phyloP scores from a whole-genome alignment of 345 rosid species.

The Nasturtium officinale region DNA sequence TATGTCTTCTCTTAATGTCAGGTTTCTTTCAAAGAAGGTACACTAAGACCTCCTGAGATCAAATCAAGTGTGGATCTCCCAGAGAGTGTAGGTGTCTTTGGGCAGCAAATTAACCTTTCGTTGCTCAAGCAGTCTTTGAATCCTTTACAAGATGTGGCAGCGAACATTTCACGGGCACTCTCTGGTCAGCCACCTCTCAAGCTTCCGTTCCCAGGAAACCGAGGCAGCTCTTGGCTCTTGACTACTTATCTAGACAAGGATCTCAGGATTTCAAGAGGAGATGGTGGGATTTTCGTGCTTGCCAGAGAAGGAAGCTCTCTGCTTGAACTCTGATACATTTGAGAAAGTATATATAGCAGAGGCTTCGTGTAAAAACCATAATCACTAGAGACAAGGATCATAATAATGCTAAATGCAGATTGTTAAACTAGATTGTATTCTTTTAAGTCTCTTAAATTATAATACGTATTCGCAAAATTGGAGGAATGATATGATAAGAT shows the following conservation, averaged over 20 bases:
- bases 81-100: constrained; percentile 60
- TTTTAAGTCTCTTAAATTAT: neutral
- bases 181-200: constrained; percentile 85
- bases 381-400: constrained; percentile 11
- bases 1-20: constrained; percentile 34
- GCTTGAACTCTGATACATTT: constrained; percentile 46
- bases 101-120: constrained; percentile 69
- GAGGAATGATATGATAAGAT: constrained; percentile 1
- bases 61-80: constrained; percentile 80
- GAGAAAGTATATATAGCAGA: constrained; percentile 44
- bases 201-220: constrained; percentile 79
- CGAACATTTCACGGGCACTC: constrained; percentile 63
- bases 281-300: constrained; percentile 94
- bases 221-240: constrained; percentile 79
- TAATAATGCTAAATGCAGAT: constrained; percentile 32
- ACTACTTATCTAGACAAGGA: constrained; percentile 86
- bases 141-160: constrained; percentile 77
- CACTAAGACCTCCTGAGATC: constrained; percentile 78
- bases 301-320: constrained; percentile 89
- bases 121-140: constrained; percentile 74
- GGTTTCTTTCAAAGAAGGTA: constrained; percentile 92
- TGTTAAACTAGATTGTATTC: constrained; percentile 7
- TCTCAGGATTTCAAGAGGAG: constrained; percentile 90
- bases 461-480: neutral
- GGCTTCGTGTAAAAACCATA: constrained; percentile 28